Base-by-base conservation (phyloP, 2,329 filamentous ascomycete species). In the Helminthosporium solani region DNA sequence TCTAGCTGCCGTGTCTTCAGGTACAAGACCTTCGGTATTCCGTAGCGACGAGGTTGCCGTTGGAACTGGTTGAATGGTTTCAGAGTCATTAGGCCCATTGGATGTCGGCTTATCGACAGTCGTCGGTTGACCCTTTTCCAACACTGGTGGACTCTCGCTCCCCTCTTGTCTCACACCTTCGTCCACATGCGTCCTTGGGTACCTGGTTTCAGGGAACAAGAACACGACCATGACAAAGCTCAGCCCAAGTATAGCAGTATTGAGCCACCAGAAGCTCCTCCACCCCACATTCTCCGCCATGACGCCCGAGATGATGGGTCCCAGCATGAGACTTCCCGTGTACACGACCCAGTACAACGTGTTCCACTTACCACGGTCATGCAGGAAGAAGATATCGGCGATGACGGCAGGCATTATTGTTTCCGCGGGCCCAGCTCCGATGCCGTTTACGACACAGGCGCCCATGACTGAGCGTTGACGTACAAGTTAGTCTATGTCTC, bases 211-310 rank as follows among this genome's bases (percentile, higher is more conserved):
- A 0, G 83, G 83, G 55, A 85, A 85, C 56, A 81, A 70, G 58
- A 84, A 81, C 21, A 84, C 61, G 27, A 78, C 72, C 58, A 81
- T 70, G 3, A 83, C 23, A 18, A 79, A 66, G 0, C 75, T 75
- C 3, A 79, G 57, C 1, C 69, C 76, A 2, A 82, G 65, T 1
- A 85, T 40, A 1, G 62, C 83, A 2, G 80, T 78, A 52, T 85
- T 84, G 51, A 86, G 71, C 82, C 82, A 86, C 79, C 81, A 86
- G 63, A 86, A 86, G 57, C 71, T 81, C 20, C 80, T 72, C 78
- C 80, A 84, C 38, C 81, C 81, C 3, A 78, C 61, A 28, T 79
- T 74, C 34, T 78, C 70, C 1, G 81, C 75, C 81, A 86, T 86
- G 0, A 78, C 68, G 1, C 83, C 83, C 1, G 80, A 72, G 38